Percentiles rank a stretch among this genome's conserved stretches.
Evolutionary conservation across 169 alveolate species (phyloP).

Genomic region (Plasmodium coatneyi): DNA sequence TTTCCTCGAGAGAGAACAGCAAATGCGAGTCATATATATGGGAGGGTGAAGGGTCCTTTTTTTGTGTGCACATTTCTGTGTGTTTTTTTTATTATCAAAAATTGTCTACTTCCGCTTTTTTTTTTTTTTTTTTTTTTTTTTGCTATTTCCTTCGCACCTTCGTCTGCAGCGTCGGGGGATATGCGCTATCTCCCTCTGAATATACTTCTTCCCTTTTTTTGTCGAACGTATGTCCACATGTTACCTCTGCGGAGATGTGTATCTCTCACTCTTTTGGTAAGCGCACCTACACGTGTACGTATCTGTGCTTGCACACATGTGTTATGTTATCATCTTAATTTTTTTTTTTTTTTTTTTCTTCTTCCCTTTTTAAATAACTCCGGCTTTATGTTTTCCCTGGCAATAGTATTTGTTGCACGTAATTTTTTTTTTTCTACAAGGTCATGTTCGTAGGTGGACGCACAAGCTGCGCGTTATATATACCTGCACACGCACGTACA

Average conservation of each 20-base stretch:
- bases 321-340: not conserved
- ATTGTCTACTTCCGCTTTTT: not conserved
- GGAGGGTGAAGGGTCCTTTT: too few species aligned
- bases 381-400: not conserved
- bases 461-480: not conserved
- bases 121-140: too few species aligned
- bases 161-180: not conserved
- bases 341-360: not conserved
- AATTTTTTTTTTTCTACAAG: not conserved
- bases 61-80: not conserved
- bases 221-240: not conserved
- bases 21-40: not conserved
- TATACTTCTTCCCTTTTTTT: not conserved
- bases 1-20: not conserved
- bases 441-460: not conserved
- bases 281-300: not conserved
- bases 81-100: not conserved
- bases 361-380: not conserved
- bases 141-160: not conserved
- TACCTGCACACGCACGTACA: not conserved
- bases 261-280: not conserved
- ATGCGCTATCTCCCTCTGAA: not conserved
- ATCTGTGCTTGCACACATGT: conserved; percentile 1
- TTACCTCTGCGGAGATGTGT: not conserved
- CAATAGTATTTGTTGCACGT: conserved; percentile 5